Base-by-base conservation (phyloP, 23 red algal genomes). In the Gracilaria domingensis region DNA sequence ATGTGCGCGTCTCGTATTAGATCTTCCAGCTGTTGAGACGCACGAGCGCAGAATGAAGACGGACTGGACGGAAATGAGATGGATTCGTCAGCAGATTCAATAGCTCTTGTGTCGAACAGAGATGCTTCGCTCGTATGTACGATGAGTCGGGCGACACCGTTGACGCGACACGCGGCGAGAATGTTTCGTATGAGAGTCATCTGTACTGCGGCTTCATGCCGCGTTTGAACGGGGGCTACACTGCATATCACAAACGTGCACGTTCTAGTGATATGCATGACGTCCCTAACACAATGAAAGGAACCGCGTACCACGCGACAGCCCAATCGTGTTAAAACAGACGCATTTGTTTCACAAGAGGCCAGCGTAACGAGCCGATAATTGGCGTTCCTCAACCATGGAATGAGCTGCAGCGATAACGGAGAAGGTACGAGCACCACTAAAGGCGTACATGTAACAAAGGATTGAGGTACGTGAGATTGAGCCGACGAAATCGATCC, bases 101-200 rank as follows among this genome's bases (percentile, higher is more conserved):
- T 50, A 28, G 72, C 40, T 17, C 50, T 0, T 49, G 40, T 21
- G 50, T 77, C 45, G 39, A 77, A 77, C 26, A 77, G 40, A 77
- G 72, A 45, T 11, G 21, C 26, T 50, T 77, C 72, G 38, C 40
- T 77, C 25, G 72, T 26, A 51, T 77, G 72, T 25, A 77, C 45
- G 11, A 77, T 50, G 42, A 77, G 72, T 13, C 72, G 72, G 25
- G 45, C 45, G 30, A 77, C 45, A 9, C 42, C 34, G 20, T 77
- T 77, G 72, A 77, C 72, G 39, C 72, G 72, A 77, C 72, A 77
- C n/a, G 72, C 38, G 29, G 35, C 26, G 45, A 77, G 72, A 77
- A 77, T 24, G 45, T 77, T 77, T 7, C 72, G 38, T 0, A 77
- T 77, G 42, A 77, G 45, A 51, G 38, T n/a, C 30, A 77, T 8